A percentile compares a stretch with the other conserved stretches of the same genome.
Evolutionary conservation across 495 filamentous ascomycete genomes (phyloP).

Genomic region (Trichocladium antarcticum): DNA sequence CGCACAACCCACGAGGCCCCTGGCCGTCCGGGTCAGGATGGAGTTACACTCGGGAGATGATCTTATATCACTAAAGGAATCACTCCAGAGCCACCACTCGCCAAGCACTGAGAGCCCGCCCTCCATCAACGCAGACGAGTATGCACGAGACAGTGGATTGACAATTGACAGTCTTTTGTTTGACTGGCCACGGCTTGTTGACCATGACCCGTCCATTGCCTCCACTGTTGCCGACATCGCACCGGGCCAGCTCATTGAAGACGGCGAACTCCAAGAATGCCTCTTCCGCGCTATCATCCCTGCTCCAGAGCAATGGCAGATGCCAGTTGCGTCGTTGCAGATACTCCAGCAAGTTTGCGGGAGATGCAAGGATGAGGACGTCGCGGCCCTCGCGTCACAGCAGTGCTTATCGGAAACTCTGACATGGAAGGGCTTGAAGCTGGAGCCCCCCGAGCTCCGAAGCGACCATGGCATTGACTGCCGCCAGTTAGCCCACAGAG

Average conservation of each 20-base stretch:
- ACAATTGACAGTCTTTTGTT: constrained; percentile 23
- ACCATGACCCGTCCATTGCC: constrained; percentile 9
- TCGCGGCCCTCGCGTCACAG: constrained; percentile 6
- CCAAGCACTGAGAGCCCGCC: background rate
- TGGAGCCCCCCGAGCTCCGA: constrained; percentile 43
- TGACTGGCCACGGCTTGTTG: constrained; percentile 10
- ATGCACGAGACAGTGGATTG: constrained; percentile 33
- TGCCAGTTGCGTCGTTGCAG: constrained; percentile 8
- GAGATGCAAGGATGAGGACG: constrained; percentile 6
- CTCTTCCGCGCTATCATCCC: constrained; percentile 16
- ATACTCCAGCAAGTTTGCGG: constrained; percentile 19
- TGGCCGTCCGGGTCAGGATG: constrained; percentile 2
- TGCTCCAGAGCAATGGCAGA: constrained; percentile 10
- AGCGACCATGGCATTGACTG: constrained; percentile 41
- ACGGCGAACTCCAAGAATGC: constrained; percentile 13
- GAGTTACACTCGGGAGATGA: constrained; percentile 15
- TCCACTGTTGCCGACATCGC: constrained; percentile 11
- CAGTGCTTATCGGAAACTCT: constrained; percentile 9
- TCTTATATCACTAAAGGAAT: constrained; percentile 14
- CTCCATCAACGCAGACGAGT: constrained; percentile 24
- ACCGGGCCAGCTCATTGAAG: constrained; percentile 9
- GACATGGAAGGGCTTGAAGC: constrained; percentile 27
- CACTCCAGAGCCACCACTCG: constrained; percentile 1
- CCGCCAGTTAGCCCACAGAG: constrained; percentile 22
- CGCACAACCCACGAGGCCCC: too few relatives aligned